phyloP scores from a whole-genome alignment of 345 rosid species.

The Lepidium africanum region DNA sequence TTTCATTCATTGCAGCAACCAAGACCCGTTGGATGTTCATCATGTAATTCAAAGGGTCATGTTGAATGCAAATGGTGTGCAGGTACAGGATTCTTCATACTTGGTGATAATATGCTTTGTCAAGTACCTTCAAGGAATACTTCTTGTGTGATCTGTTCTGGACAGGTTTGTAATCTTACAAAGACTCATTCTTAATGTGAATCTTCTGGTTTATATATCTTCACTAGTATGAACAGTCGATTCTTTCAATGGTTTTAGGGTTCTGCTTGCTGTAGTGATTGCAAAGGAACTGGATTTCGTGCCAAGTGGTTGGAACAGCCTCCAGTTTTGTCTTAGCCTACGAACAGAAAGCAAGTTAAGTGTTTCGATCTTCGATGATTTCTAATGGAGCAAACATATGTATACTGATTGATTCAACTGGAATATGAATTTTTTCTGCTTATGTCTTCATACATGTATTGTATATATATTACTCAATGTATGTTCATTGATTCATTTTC shows the following conservation, averaged over 20 bases:
- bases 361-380: conserved; percentile 4
- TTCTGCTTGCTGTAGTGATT: conserved; percentile 51
- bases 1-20: conserved; percentile 57
- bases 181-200: neutral
- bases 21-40: conserved; percentile 58
- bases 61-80: conserved; percentile 90
- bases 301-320: conserved; percentile 91
- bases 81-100: conserved; percentile 88
- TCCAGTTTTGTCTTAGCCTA: conserved; percentile 39
- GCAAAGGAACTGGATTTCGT: conserved; percentile 95
- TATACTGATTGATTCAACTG: neutral
- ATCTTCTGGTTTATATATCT: neutral
- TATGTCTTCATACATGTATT: neutral
- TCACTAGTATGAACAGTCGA: neutral
- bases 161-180: conserved; percentile 42
- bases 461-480: neutral
- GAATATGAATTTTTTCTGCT: neutral
- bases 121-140: conserved; percentile 89
- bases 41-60: conserved; percentile 60
- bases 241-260: conserved; percentile 41
- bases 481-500: conserved; percentile 3
- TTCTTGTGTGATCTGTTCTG: conserved; percentile 71
- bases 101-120: conserved; percentile 90
- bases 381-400: neutral
- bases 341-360: conserved; percentile 3